These are phyloP conservation scores for Solanum hybrid DNA, from an alignment of 305 asterid species.

Conservation along the genomic window DNA sequence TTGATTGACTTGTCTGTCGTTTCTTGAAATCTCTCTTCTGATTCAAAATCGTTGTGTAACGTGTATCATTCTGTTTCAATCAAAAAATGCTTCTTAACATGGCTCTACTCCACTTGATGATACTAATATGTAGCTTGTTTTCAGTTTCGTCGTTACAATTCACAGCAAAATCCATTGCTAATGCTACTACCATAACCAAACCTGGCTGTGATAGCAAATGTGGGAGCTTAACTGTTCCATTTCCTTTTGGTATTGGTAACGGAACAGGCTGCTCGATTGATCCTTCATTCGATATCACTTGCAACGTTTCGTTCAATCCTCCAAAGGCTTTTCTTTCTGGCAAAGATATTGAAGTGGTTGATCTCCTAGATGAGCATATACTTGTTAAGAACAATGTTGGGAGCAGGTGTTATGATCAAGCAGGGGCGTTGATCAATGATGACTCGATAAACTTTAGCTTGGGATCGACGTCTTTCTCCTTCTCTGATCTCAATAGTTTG, in stretches of 20 bases:
- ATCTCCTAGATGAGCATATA: slow-evolving; percentile 3
- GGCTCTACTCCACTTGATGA: neutral
- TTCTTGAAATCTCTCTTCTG: neutral
- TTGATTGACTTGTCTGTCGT: neutral
- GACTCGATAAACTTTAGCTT: neutral
- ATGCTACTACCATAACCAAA: neutral
- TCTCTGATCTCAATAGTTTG: slow-evolving; percentile 30
- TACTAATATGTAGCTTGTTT: neutral
- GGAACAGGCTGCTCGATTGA: slow-evolving; percentile 22
- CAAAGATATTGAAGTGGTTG: slow-evolving; percentile 10
- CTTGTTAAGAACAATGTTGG: slow-evolving; percentile 23
- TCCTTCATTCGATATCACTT: slow-evolving; percentile 19
- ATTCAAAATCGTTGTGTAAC: neutral
- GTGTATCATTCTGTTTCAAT: neutral
- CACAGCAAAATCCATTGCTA: neutral
- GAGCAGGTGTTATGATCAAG: slow-evolving; percentile 10
- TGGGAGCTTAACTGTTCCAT: slow-evolving; percentile 40
- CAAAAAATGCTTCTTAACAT: neutral
- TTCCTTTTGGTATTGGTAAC: slow-evolving; percentile 42
- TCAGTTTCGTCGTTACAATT: neutral
- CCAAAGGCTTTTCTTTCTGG: slow-evolving; percentile 20
- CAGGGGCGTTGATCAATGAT: neutral
- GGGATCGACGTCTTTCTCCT: slow-evolving; percentile 9
- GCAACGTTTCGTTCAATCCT: slow-evolving; percentile 26
- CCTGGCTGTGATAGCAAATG: slow-evolving; percentile 12